These are phyloP conservation scores for Chalciporus piperatoides DNA, from an alignment of 1,284 basidiomycete species.

Conservation along the genomic window DNA sequence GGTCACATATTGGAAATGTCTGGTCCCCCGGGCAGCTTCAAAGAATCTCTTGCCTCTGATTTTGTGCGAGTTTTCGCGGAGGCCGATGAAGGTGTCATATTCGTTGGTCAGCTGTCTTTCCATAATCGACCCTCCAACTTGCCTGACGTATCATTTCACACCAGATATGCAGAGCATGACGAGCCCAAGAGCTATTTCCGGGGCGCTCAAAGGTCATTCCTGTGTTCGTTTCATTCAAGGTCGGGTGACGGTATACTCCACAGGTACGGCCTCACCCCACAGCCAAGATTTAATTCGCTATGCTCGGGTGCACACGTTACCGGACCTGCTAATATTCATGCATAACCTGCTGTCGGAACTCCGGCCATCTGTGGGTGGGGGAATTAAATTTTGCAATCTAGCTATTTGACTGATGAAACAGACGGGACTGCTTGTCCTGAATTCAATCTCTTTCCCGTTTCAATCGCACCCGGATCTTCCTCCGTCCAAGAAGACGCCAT, in stretches of 20 bases:
- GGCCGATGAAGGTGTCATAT: conserved; percentile 48
- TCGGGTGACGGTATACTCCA: conserved; percentile 19
- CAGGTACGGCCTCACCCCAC: conserved; percentile 20
- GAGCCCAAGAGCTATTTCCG: conserved; percentile 43
- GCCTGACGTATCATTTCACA: conserved; percentile 15
- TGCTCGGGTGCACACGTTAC: conserved; percentile 40
- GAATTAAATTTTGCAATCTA: conserved; percentile 13
- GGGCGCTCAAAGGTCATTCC: conserved; percentile 40
- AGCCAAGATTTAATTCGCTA: conserved; percentile 29
- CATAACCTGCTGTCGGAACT: conserved; percentile 47
- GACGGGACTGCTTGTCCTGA: conserved; percentile 60
- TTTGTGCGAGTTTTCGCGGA: conserved; percentile 47
- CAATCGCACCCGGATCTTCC: conserved; percentile 43
- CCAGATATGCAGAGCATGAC: conserved; percentile 66
- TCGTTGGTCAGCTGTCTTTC: conserved; percentile 49
- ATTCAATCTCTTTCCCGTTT: conserved; percentile 64
- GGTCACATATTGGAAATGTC: conserved; percentile 68
- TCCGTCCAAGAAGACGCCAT: conserved; percentile 36
- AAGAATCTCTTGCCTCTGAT: conserved; percentile 50
- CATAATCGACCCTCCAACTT: not conserved
- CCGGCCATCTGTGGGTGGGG: conserved; percentile 44
- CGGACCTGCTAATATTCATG: conserved; percentile 58
- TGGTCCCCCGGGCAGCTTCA: conserved; percentile 67
- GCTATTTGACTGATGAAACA: conserved; percentile 28
- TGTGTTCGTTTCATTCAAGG: conserved; percentile 14